Evolutionary conservation across 2,329 filamentous ascomycete genomes (phyloP).

Genomic region (Penicillium sp.): DNA sequence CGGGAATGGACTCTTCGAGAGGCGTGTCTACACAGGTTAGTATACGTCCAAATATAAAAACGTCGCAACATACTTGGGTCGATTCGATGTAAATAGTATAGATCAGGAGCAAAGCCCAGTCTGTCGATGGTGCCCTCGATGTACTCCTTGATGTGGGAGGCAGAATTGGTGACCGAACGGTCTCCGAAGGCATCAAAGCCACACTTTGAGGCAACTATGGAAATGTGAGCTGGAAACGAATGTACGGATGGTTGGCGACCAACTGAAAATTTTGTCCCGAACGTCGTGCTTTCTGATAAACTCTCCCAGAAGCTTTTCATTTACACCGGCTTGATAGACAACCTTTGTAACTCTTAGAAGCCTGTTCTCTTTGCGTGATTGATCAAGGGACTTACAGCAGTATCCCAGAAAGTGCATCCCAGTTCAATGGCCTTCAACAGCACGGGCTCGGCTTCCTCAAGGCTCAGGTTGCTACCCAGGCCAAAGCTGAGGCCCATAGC

Average conservation of each 20-base stretch:
- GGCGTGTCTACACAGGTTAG: too few species aligned
- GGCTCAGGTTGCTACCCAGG: slow-evolving; percentile 43
- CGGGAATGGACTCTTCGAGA: too few species aligned
- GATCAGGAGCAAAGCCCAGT: too few species aligned
- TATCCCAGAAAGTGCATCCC: slow-evolving; percentile 50
- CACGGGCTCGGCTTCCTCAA: slow-evolving; percentile 50
- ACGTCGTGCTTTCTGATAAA: slow-evolving; percentile 53
- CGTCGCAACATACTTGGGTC: too few species aligned
- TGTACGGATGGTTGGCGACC: slow-evolving; percentile 11
- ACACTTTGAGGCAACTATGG: slow-evolving; percentile 50
- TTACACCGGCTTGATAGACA: slow-evolving; percentile 48
- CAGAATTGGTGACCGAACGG: slow-evolving; percentile 44
- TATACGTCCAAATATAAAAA: too few species aligned
- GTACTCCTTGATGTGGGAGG: too few species aligned
- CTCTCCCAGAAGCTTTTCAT: slow-evolving; percentile 52
- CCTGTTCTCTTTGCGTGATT: background rate
- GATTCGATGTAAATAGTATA: too few species aligned
- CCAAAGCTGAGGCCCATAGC: slow-evolving; percentile 51
- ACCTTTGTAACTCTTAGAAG: slow-evolving; percentile 33
- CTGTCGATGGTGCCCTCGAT: too few species aligned
- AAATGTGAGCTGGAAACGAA: background rate
- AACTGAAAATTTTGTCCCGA: slow-evolving; percentile 51
- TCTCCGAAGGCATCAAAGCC: slow-evolving; percentile 42
- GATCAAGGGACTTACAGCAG: slow-evolving; percentile 36
- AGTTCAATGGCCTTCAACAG: slow-evolving; percentile 51